phyloP scores from a whole-genome alignment of 768 basidiomycete genomes.

The Tricholoma hemisulphureum region DNA sequence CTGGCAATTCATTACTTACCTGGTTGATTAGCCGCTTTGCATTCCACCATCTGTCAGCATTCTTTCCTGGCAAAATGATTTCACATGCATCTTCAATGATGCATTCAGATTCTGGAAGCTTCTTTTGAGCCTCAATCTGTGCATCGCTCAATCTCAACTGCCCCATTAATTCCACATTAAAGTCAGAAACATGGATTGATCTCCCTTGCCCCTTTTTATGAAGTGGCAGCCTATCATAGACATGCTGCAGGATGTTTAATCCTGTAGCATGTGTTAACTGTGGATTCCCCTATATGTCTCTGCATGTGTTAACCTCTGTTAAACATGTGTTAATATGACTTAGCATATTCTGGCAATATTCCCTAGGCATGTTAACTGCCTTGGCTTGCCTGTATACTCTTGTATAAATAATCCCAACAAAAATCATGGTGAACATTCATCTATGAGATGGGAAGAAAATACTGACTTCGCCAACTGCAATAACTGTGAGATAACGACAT shows the following conservation, averaged over 20 bases:
- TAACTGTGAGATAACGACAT: slow-evolving; percentile 11
- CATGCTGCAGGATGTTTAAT: background rate
- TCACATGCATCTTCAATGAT: slow-evolving; percentile 14
- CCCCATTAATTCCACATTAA: slow-evolving; percentile 10
- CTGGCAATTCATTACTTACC: slow-evolving; percentile 4
- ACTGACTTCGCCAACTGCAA: slow-evolving; percentile 8
- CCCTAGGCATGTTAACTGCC: background rate
- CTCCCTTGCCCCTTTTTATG: slow-evolving; percentile 9
- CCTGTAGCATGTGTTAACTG: too few relatives aligned
- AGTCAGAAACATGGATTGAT: slow-evolving; percentile 13
- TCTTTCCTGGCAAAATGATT: slow-evolving; percentile 21
- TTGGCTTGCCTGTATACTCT: background rate
- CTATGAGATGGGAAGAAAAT: background rate
- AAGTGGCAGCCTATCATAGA: slow-evolving; percentile 5
- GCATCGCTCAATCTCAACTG: slow-evolving; percentile 5
- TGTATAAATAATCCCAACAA: too few relatives aligned
- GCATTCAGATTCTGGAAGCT: background rate
- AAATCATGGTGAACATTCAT: background rate
- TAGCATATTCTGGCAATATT: too few relatives aligned
- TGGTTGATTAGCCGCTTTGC: slow-evolving; percentile 18
- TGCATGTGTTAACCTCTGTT: too few relatives aligned
- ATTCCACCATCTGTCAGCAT: slow-evolving; percentile 21
- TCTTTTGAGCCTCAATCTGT: background rate
- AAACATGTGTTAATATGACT: too few relatives aligned
- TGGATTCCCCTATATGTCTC: too few relatives aligned